phyloP scores from a whole-genome alignment of 2,329 filamentous ascomycete species.

The Gyromitra esculenta region DNA sequence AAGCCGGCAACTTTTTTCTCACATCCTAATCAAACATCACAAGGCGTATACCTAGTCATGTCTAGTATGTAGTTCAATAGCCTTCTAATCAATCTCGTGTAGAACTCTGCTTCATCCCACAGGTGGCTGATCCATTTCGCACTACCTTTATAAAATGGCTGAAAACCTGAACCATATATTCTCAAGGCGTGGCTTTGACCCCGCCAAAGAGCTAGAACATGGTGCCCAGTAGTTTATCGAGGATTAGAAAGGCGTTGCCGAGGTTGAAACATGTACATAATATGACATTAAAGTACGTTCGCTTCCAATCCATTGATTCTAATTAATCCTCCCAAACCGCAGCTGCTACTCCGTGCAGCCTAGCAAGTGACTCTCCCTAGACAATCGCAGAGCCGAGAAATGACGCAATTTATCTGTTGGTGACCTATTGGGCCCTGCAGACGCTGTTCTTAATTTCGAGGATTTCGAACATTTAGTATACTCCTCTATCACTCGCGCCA shows the following conservation, averaged over 20 bases:
- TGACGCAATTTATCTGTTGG: too few relatives aligned
- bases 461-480: too few relatives aligned
- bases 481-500: too few relatives aligned
- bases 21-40: background rate
- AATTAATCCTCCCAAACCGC: background rate
- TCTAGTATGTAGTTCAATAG: background rate
- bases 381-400: too few relatives aligned
- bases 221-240: background rate
- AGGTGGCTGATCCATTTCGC: background rate
- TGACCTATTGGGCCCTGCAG: too few relatives aligned
- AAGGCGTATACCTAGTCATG: background rate
- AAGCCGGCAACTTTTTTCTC: background rate
- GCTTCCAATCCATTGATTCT: background rate
- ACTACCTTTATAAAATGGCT: background rate
- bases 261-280: background rate
- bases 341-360: too few relatives aligned
- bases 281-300: background rate
- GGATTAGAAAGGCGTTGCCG: background rate
- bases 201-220: background rate
- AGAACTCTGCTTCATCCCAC: background rate
- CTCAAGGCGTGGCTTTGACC: background rate
- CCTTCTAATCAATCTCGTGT: background rate
- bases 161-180: background rate
- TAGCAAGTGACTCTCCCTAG: too few relatives aligned
- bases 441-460: too few relatives aligned